Evolutionary conservation across 805 yeast genomes (phyloP), one percentile per base, ranked within the genome.

Genomic region (Pichia rugopelliculosa): DNA sequence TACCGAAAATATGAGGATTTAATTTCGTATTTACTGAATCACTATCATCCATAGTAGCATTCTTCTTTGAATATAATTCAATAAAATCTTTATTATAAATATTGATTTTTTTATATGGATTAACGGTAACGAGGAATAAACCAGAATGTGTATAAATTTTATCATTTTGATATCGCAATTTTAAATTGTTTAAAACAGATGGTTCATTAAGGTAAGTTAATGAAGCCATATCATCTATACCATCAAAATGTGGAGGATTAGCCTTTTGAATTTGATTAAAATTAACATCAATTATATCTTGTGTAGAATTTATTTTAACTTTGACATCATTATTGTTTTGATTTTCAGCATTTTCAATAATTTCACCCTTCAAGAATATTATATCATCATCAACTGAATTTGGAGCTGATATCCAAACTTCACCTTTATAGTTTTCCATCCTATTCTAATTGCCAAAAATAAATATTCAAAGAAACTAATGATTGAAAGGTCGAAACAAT

Each of bases 121-220:
- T 93, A 43, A 93, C 81, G 0, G 99, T 97, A 13, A 93, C 99
- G 53, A 93, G 71, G 59, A 93, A 93, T 8, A 93, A 75, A 6
- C 99, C 99, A 0, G 97, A 90, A 61, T 89, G 89, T 0, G 99
- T 93, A 67, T 91, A 88, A 44, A 93, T 90, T 58, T 76, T 60
- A 61, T 88, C 95, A 53, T 82, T 83, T 50, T 69, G 63, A 65
- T 90, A 93, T 57, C 99, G 76, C 44, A 82, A 68, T 55, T 80
- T 77, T 52, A 93, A 66, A 62, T 93, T 93, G 66, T 88, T 75
- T 10, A 93, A 76, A n/a, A 93, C 98, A 0, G 96, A 85, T 0
- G 99, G 96, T 62, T 93, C 99, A 63, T 91, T 93, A 52, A 93
- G 72, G 64, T 83, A 88, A 0, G 99, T 93, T 53, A 93, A 72